Percentiles rank a stretch among this genome's conserved stretches.
phyloP scores from a whole-genome alignment of 768 basidiomycete species.

The Mycena latifolia region DNA sequence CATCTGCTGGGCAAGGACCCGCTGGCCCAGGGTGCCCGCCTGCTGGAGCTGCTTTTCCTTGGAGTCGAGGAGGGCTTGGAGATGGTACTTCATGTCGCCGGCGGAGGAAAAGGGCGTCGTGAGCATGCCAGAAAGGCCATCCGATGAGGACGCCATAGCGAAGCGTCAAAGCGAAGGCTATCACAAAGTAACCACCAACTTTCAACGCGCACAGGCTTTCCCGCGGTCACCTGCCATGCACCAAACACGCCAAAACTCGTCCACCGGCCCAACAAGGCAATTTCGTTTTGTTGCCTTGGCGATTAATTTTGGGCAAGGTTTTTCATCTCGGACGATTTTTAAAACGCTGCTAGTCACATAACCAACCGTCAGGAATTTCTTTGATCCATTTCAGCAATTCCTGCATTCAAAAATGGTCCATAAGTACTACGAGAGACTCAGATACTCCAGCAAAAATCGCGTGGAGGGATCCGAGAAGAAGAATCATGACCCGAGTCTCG shows the following conservation, averaged over 20 bases:
- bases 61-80: conserved; percentile 81
- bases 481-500: too few species aligned
- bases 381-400: too few species aligned
- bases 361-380: too few species aligned
- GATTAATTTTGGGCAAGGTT: neutral
- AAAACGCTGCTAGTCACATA: too few species aligned
- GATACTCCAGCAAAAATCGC: too few species aligned
- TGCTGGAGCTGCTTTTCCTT: conserved; percentile 95
- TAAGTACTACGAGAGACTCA: too few species aligned
- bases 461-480: too few species aligned
- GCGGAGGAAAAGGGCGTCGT: conserved; percentile 59
- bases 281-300: neutral
- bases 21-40: conserved; percentile 93
- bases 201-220: neutral
- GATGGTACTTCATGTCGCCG: conserved; percentile 71
- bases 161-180: conserved; percentile 13
- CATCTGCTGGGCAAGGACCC: conserved; percentile 92
- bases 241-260: neutral
- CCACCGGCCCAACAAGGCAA: neutral
- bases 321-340: too few species aligned
- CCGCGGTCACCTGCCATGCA: neutral
- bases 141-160: conserved; percentile 35
- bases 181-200: neutral
- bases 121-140: conserved; percentile 28
- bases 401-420: too few species aligned